Percentiles rank a stretch among this genome's conserved stretches.
These are phyloP conservation scores for Globisporangium polare DNA, from an alignment of 352 stramenopile genomes.

Conservation along the genomic window DNA sequence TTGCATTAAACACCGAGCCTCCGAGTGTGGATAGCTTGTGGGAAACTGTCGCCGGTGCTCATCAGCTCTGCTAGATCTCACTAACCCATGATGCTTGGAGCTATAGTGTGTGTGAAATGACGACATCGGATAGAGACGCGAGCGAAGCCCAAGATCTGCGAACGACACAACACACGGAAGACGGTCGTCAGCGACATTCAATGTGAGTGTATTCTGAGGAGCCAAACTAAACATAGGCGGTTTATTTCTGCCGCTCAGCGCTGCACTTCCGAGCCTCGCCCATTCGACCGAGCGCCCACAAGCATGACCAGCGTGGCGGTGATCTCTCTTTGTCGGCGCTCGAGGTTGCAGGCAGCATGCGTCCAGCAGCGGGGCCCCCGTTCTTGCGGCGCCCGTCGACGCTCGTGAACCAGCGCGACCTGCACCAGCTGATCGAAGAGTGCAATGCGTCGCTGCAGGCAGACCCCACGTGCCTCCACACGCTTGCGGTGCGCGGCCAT, in stretches of 20 bases:
- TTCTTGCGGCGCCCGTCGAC: constrained; percentile 18
- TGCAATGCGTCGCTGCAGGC: constrained; percentile 38
- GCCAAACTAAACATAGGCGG: no score
- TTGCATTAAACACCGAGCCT: background rate
- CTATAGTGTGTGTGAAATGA: no score
- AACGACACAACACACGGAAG: no score
- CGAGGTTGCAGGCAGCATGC: background rate
- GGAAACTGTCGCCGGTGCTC: background rate
- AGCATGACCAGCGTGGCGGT: background rate
- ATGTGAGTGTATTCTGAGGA: no score
- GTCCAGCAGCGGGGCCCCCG: background rate
- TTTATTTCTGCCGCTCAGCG: background rate
- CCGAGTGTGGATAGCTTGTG: background rate
- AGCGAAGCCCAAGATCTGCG: no score
- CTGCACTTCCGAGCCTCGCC: background rate
- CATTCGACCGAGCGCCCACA: background rate
- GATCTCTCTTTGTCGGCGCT: background rate
- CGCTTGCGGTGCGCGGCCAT: constrained; percentile 55
- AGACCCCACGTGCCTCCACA: constrained; percentile 53
- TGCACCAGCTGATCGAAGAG: constrained; percentile 51
- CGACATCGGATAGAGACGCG: no score
- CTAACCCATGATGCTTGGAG: no score
- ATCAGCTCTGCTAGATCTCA: background rate
- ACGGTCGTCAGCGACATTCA: no score
- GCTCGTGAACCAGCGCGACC: constrained; percentile 33